These are phyloP conservation scores for Fusarium sp. DNA, from an alignment of 2,329 filamentous ascomycete species.

Conservation along the genomic window DNA sequence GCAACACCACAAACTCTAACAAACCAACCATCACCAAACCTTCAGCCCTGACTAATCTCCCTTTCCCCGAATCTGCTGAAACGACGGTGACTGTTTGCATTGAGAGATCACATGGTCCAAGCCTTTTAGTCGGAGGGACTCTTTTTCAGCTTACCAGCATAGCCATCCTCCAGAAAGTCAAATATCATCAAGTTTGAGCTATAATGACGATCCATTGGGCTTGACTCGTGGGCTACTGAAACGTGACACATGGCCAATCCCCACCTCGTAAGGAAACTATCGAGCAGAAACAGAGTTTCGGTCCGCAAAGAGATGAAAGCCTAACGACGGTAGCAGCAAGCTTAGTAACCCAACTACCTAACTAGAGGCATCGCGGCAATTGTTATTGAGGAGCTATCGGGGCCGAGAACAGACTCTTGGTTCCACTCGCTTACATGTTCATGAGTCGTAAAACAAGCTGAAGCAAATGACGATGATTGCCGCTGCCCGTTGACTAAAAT, in stretches of 20 bases:
- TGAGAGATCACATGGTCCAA: conserved; percentile 11
- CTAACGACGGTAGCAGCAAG: neutral
- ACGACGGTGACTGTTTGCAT: neutral
- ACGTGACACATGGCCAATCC: conserved; percentile 19
- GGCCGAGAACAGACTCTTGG: conserved; percentile 25
- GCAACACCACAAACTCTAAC: neutral
- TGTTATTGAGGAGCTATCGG: conserved; percentile 8
- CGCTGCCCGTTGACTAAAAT: neutral
- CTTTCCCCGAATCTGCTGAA: neutral
- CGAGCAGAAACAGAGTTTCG: conserved; percentile 25
- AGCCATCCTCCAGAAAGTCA: conserved; percentile 9
- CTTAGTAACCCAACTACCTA: neutral
- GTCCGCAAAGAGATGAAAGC: conserved; percentile 6
- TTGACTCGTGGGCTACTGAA: conserved; percentile 27
- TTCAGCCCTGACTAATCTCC: neutral
- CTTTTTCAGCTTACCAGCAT: conserved; percentile 14
- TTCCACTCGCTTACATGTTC: conserved; percentile 19
- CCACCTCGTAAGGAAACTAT: conserved; percentile 13
- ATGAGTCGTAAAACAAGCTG: conserved; percentile 22
- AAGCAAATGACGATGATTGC: conserved; percentile 10
- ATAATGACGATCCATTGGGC: conserved; percentile 22
- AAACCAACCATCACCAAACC: neutral
- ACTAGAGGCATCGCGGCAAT: conserved; percentile 2
- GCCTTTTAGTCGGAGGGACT: conserved; percentile 1
- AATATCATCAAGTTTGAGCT: neutral